Evolutionary conservation across 257 asterid genomes (phyloP), one percentile per base, ranked within the genome.

Genomic region (Solanum gracilifrons): DNA sequence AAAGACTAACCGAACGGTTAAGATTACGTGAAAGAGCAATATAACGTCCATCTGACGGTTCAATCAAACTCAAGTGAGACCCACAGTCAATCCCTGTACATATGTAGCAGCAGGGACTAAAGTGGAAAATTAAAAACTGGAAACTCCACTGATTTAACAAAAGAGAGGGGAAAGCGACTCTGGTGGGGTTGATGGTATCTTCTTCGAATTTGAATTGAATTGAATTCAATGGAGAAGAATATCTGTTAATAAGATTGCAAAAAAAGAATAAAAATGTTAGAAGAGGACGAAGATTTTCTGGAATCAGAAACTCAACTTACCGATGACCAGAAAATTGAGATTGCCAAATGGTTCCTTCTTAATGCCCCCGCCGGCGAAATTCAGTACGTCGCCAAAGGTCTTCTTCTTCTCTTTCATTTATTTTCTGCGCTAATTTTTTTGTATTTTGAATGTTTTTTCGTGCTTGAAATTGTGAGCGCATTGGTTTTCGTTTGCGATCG

Each of bases 331-430:
- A 97, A 93, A 87, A 92, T 95, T 85, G 98, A 95, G 92, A 93
- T 97, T 87, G 97, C 98, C 88, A 97, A 94, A 93, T 95, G 99
- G 99, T 97, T 97, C 90, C 98, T 97, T 85, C 97, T 97, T 89
- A 97, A 97, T 85, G 93, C 98, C 79, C 99, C 99, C 74, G 92
- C 98, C 88, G 99, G 98, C 68, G 99, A 97, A 93, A 93, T 94
- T 91, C 97, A 95, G 87, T 97, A 94, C 92, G 94, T 97, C 41
- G 97, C 98, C 89, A 95, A 94, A 94, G 99, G 99, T 96, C 58
- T 27, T 74, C 33, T 48, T 32, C 6, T 39, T 29, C 75, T 36
- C n/a, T 83, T 72, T 74, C 9, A 6, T 77, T n/a, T 55, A 5
- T 86, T 9, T 31, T 37, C n/a, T n/a, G 62, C 20, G 18, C 6